These are phyloP conservation scores for Eleusine indica DNA, from an alignment of 176 grass and related monocot species.

Conservation along the genomic window DNA sequence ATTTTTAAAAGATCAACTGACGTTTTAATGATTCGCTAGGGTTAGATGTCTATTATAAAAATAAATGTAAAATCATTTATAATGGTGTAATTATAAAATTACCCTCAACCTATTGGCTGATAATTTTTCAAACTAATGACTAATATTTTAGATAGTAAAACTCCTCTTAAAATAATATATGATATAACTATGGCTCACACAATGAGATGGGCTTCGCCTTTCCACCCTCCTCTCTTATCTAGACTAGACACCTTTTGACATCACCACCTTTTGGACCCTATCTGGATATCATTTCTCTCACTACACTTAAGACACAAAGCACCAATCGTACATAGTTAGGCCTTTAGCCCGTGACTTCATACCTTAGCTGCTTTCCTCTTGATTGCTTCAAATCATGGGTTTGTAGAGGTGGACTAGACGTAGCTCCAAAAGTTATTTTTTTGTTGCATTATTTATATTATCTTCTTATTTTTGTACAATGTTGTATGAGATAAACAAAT, in stretches of 20 bases:
- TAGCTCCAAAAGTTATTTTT: neutral
- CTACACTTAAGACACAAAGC: neutral
- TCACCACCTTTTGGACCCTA: neutral
- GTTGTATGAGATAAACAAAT: conserved; percentile 34
- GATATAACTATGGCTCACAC: no score
- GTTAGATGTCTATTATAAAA: no score
- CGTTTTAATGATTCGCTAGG: no score
- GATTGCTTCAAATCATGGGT: conserved; percentile 23
- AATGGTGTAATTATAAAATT: no score
- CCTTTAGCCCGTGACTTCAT: conserved; percentile 36
- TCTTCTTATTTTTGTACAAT: conserved; percentile 20
- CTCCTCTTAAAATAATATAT: no score
- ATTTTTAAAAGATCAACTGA: no score
- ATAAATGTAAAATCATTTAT: no score
- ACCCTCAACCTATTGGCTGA: no score
- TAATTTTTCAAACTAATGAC: no score
- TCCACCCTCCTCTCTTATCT: conserved; percentile 3
- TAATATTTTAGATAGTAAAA: no score
- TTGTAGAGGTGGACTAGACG: conserved; percentile 23
- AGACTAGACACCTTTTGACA: neutral
- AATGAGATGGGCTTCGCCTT: no score
- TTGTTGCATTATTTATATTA: conserved; percentile 3
- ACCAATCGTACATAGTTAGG: conserved; percentile 2
- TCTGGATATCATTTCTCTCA: no score
- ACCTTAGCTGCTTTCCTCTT: neutral